A percentile compares a stretch with the other conserved stretches of the same genome.
Conservation (phyloP, 495 filamentous ascomycete genomes). For the Neurospora intermedia region DNA sequence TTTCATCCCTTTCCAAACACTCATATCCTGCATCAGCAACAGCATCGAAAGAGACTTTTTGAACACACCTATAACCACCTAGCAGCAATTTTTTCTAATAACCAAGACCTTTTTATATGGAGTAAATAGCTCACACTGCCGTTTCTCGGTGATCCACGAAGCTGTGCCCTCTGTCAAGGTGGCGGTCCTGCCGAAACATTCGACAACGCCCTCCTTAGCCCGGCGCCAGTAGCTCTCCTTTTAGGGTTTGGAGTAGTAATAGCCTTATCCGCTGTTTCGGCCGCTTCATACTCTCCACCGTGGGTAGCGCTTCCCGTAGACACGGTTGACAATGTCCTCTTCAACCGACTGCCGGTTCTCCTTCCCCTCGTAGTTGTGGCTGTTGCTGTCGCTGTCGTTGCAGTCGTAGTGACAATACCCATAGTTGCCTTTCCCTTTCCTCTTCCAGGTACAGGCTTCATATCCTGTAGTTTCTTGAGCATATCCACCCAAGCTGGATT, state of each 20-base stretch:
- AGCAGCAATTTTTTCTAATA: neutral
- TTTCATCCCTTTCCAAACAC: neutral
- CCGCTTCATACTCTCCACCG: neutral
- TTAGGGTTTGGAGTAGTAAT: neutral
- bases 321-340: neutral
- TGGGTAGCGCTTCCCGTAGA: neutral
- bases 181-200: neutral
- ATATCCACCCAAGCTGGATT: slow-evolving; percentile 19
- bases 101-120: neutral
- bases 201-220: neutral
- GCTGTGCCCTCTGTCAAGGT: neutral
- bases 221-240: neutral
- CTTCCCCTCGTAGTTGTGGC: neutral
- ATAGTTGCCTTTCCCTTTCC: neutral
- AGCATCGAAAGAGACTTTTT: neutral
- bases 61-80: too few species aligned
- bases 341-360: neutral
- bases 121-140: neutral
- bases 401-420: neutral
- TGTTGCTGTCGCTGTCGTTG: neutral
- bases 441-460: neutral
- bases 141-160: neutral
- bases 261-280: neutral
- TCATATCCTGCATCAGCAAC: neutral
- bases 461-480: neutral